A percentile compares a stretch with the other conserved stretches of the same genome.
Conservation (phyloP, 2,329 filamentous ascomycete genomes). For the Fusarium chlamydosporum region DNA sequence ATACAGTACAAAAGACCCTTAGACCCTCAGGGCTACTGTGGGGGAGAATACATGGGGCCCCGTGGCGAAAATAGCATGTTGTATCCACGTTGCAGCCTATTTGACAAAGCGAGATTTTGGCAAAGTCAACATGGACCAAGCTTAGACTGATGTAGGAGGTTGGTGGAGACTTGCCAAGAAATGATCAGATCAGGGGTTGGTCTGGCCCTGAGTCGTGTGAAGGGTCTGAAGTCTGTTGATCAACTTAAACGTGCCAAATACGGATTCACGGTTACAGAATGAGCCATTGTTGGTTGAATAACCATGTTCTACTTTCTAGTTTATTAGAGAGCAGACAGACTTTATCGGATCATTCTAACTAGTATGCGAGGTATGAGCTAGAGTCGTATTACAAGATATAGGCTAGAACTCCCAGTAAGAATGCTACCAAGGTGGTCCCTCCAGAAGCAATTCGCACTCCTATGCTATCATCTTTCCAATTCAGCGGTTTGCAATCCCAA, state of each 20-base stretch:
- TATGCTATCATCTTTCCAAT: background rate
- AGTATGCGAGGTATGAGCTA: too few relatives aligned
- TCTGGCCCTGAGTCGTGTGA: background rate
- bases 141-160: background rate
- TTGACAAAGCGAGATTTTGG: background rate
- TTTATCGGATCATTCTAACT: background rate
- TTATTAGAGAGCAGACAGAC: background rate
- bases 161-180: background rate
- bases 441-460: background rate
- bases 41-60: background rate
- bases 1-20: background rate
- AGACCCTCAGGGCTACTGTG: background rate
- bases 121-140: background rate
- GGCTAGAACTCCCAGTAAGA: conserved; percentile 1
- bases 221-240: background rate
- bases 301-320: background rate
- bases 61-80: background rate
- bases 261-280: background rate
- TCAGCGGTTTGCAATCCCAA: background rate
- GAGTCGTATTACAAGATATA: background rate
- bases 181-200: background rate
- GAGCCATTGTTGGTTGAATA: background rate
- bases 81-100: background rate
- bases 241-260: background rate
- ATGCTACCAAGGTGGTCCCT: background rate